Conservation (phyloP, 106 monocot species). For the Platanthera zijinensis region DNA sequence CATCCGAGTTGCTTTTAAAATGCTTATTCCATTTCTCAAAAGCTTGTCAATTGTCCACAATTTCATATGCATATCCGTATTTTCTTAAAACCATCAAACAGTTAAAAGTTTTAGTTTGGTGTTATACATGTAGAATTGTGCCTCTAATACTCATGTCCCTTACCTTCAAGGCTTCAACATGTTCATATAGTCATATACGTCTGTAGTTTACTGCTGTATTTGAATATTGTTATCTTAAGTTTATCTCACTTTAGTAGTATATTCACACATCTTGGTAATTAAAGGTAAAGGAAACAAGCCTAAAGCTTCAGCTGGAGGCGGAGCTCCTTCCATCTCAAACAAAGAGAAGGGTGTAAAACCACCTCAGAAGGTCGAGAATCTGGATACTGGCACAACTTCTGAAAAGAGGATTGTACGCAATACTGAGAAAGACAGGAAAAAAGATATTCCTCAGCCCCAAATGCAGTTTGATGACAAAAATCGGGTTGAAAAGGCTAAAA, state of each 20-base stretch:
- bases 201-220: not conserved
- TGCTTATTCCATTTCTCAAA: not conserved
- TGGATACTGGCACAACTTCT: conserved; percentile 22
- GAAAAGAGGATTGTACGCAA: conserved; percentile 47
- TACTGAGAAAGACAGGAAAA: conserved; percentile 61
- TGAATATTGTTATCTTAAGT: not conserved
- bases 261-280: not conserved
- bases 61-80: not conserved
- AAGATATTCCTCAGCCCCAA: conserved; percentile 64
- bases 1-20: not conserved
- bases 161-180: not conserved
- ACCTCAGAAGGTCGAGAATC: conserved; percentile 51
- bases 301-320: conserved; percentile 15
- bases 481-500: conserved; percentile 79
- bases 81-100: not conserved
- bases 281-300: conserved; percentile 18
- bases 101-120: not conserved
- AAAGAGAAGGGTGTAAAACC: conserved; percentile 36
- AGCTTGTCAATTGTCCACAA: not conserved
- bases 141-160: not conserved
- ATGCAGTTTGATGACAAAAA: conserved; percentile 81
- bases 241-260: not conserved
- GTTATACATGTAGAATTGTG: not conserved
- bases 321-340: conserved; percentile 18
- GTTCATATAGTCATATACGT: not conserved